A percentile compares a stretch with the other conserved stretches of the same genome.
These are phyloP conservation scores for Pleurotus sapidus DNA, from an alignment of 768 basidiomycete species.

Conservation along the genomic window DNA sequence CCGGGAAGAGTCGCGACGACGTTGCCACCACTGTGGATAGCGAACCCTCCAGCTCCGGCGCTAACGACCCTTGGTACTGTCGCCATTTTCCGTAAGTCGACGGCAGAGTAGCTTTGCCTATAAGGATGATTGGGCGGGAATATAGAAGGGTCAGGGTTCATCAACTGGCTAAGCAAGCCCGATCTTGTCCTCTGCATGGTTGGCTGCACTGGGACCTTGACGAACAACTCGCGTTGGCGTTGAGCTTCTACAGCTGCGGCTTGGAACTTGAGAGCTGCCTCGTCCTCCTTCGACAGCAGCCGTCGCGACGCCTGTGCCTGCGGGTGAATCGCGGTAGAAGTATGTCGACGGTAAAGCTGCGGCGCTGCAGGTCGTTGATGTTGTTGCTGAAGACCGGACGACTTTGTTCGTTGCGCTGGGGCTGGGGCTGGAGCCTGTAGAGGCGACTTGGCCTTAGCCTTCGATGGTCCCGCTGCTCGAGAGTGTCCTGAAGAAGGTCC, in stretches of 20 bases:
- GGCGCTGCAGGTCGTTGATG: not conserved
- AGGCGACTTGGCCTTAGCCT: not conserved
- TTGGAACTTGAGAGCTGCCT: slow-evolving; percentile 23
- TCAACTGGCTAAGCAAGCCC: slow-evolving; percentile 63
- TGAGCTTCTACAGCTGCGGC: slow-evolving; percentile 63
- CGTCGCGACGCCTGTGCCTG: not conserved
- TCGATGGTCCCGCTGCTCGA: not conserved
- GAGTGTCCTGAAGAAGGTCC: not conserved
- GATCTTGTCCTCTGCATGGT: slow-evolving; percentile 40
- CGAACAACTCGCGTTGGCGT: slow-evolving; percentile 68
- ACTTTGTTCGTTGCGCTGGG: not conserved
- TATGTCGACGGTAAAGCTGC: not conserved
- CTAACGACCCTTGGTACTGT: slow-evolving; percentile 12
- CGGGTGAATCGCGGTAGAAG: not conserved
- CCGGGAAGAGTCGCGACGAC: slow-evolving; percentile 8
- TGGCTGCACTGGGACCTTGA: slow-evolving; percentile 54
- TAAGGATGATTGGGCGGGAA: slow-evolving; percentile 62
- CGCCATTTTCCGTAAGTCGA: slow-evolving; percentile 44
- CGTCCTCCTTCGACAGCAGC: slow-evolving; percentile 12
- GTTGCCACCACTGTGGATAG: slow-evolving; percentile 10
- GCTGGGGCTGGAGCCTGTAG: not conserved
- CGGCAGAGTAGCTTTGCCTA: slow-evolving; percentile 42
- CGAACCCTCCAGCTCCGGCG: slow-evolving; percentile 12
- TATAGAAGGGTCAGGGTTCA: slow-evolving; percentile 67
- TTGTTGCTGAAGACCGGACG: not conserved